Evolutionary conservation across 2,329 filamentous ascomycete species (phyloP).

Genomic region (Fusarium oxysporum): DNA sequence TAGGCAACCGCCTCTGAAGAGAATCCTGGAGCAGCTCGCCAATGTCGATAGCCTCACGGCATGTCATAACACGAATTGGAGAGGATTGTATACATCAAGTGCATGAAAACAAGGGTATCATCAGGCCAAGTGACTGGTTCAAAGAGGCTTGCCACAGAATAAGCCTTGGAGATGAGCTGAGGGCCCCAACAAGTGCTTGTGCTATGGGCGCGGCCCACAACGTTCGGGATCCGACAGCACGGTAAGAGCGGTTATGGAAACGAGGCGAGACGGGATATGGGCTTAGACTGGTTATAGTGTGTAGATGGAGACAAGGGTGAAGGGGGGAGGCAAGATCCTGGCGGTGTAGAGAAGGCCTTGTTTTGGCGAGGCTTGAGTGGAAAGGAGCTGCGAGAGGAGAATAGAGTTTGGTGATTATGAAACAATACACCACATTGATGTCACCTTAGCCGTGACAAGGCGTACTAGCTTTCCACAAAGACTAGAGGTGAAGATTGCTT

Average conservation of each 20-base stretch:
- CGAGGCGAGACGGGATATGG: slow-evolving; percentile 6
- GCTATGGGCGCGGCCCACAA: slow-evolving; percentile 4
- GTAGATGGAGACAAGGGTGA: not conserved
- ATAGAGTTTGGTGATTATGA: not conserved
- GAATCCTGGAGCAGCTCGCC: slow-evolving; percentile 1
- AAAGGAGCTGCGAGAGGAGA: not conserved
- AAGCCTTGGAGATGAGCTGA: not conserved
- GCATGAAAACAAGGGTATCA: not conserved
- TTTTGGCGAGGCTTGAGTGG: not conserved
- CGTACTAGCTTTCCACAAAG: not conserved
- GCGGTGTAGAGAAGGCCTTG: not conserved
- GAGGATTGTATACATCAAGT: not conserved
- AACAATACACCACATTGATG: not conserved
- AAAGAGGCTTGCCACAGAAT: not conserved
- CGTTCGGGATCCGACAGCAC: slow-evolving; percentile 17
- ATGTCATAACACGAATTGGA: not conserved
- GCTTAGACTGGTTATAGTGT: not conserved
- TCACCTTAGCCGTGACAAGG: not conserved
- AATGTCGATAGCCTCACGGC: slow-evolving; percentile 14
- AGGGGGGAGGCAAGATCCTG: not conserved
- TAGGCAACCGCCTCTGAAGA: not conserved
- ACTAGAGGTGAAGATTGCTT: not conserved
- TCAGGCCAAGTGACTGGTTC: not conserved
- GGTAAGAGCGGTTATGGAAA: slow-evolving; percentile 10
- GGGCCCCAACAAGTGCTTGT: not conserved